Percentiles rank a stretch among this genome's conserved stretches.
Evolutionary conservation across 345 rosid genomes (phyloP).

Genomic region (Corymbia maculata): DNA sequence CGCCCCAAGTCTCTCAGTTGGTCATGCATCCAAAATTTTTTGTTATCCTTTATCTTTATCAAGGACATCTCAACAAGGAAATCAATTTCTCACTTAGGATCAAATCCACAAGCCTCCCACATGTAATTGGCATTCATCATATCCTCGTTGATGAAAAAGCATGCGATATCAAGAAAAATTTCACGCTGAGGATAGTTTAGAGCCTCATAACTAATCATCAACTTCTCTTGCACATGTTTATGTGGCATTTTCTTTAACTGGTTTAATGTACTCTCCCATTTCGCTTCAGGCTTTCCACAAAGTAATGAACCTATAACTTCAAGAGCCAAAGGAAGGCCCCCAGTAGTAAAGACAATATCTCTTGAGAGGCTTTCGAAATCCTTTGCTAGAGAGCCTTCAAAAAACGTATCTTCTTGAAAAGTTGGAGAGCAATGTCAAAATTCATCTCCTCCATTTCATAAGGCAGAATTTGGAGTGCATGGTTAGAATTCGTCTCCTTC

Average conservation of each 20-base stretch:
- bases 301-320: background rate
- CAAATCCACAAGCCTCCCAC: background rate
- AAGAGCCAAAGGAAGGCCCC: background rate
- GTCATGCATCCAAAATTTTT: no score
- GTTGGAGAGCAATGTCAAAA: background rate
- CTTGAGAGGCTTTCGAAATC: background rate
- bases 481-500: background rate
- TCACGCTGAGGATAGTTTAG: fast-evolving
- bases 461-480: background rate
- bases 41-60: no score
- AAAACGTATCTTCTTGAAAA: background rate
- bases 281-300: fast-evolving
- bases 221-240: background rate
- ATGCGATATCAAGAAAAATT: background rate
- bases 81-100: fast-evolving
- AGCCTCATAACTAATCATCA: background rate
- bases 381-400: background rate
- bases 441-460: background rate
- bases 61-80: no score
- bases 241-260: background rate
- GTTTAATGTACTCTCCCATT: background rate
- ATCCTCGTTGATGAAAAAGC: background rate
- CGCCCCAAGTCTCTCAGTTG: no score
- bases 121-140: background rate
- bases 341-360: background rate